phyloP scores from a whole-genome alignment of 2,329 filamentous ascomycete species.

The Aureobasidium sp. region DNA sequence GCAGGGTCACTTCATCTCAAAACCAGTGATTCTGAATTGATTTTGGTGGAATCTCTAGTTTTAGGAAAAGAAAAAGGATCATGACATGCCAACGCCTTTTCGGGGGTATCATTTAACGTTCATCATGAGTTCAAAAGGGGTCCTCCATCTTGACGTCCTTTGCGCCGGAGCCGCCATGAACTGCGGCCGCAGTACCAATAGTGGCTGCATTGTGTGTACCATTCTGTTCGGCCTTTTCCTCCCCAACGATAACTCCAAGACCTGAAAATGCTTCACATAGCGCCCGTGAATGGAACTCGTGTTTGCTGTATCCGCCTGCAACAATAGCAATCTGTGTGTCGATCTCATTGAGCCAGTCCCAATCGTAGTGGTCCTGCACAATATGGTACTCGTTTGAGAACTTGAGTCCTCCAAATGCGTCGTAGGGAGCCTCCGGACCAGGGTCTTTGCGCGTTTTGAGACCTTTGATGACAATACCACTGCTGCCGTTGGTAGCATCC shows the following conservation, averaged over 20 bases:
- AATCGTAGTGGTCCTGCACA: constrained; percentile 62
- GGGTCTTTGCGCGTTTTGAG: constrained; percentile 58
- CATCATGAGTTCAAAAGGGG: constrained; percentile 24
- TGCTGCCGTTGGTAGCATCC: constrained; percentile 23
- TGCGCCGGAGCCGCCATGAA: constrained; percentile 50
- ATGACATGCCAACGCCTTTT: background rate
- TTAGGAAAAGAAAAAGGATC: background rate
- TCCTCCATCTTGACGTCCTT: constrained; percentile 39
- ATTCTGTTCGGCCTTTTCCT: constrained; percentile 49
- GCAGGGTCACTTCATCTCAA: too few species aligned
- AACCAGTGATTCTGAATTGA: background rate
- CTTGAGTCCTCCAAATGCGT: constrained; percentile 73
- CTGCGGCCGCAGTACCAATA: constrained; percentile 19
- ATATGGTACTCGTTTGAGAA: constrained; percentile 59
- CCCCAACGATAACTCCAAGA: constrained; percentile 75
- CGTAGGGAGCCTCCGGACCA: constrained; percentile 67
- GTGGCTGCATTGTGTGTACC: constrained; percentile 29
- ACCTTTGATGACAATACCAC: constrained; percentile 62
- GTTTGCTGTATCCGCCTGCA: constrained; percentile 75
- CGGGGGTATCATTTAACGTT: constrained; percentile 15
- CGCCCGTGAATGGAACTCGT: constrained; percentile 72
- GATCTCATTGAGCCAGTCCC: constrained; percentile 61
- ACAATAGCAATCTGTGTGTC: constrained; percentile 57
- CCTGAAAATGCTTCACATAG: constrained; percentile 87
- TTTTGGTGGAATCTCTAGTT: background rate